Evolutionary conservation across 176 grass and related monocot genomes (phyloP), one percentile per base, ranked within the genome.

Genomic region (Carex kokanica): DNA sequence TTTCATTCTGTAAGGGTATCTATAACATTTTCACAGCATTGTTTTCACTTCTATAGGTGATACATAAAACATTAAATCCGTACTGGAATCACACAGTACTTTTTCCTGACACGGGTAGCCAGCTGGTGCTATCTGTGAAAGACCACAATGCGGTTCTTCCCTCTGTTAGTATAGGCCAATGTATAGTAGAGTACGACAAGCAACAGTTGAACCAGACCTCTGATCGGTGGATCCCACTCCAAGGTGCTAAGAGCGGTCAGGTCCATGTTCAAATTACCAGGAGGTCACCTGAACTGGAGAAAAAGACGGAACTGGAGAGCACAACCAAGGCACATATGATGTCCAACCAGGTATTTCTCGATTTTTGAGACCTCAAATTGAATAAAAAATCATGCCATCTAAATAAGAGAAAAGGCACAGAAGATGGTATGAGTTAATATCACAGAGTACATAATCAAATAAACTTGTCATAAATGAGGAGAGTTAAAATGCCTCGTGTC

Each of bases 141-240:
- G 96, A 99, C 53, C 93, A 99, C 74, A 99, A 99, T 5, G 88
- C 85, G 0, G 70, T 99, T 41, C 93, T 99, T 41, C 96, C 96
- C 14, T 88, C 93, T 0, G 88, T 81, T 12, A 89, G 96, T 38
- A 99, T 99, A 60, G 96, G 96, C 13, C 31, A 92, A 56, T 99
- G 96, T 83, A 89, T 82, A 3, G 88, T 99, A 0, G 93, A 99
- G 40, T 99, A 95, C 78, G 89, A 89, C 77, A 88, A 83, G 84
- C 88, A 93, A n/a, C 84, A 84, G 13, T 75, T 88, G 17, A 99
- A 99, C 75, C 69, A 91, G 66, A 72, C 88, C 0, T 90, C 88
- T 0, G 86, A 93, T 27, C 93, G 90, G 71, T 99, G 96, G 96
- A 90, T 99, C 84, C 89, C 88, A 0, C 93, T 99, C 32, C 91